phyloP scores from a whole-genome alignment of 768 basidiomycete genomes.

The Chiua virens region DNA sequence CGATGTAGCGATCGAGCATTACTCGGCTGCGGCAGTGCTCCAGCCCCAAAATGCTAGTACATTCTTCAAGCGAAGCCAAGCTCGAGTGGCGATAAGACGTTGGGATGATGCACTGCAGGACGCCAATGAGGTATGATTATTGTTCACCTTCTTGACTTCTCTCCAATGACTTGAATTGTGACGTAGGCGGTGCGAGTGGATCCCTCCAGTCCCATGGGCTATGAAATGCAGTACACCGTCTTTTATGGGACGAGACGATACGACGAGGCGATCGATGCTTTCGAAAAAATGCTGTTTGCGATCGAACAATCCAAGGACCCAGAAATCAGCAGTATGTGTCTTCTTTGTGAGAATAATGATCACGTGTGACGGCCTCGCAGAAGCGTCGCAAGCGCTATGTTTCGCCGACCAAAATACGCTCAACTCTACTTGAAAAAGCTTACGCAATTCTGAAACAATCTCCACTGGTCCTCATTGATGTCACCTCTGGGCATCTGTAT shows the following conservation, averaged over 20 bases:
- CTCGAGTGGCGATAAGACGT: not conserved
- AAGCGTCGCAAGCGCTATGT: not conserved
- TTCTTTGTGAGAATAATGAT: not conserved
- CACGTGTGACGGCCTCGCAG: not conserved
- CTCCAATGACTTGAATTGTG: not conserved
- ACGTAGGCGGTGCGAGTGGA: not conserved
- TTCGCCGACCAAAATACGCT: not conserved
- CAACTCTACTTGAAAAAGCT: not conserved
- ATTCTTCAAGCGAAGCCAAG: constrained; percentile 8
- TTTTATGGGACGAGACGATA: not conserved
- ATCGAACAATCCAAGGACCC: constrained; percentile 1
- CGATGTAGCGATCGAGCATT: constrained; percentile 4
- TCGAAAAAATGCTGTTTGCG: not conserved
- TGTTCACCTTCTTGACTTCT: not conserved
- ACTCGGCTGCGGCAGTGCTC: constrained; percentile 1
- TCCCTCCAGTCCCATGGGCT: not conserved
- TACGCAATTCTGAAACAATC: not conserved
- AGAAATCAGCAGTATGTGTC: not conserved
- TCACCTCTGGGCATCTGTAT: not conserved
- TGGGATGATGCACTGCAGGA: constrained; percentile 9
- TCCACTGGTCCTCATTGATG: constrained; percentile 2
- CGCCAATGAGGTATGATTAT: constrained; percentile 1
- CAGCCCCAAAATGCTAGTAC: not conserved
- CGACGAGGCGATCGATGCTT: constrained; percentile 3
- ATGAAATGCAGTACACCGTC: not conserved